Percentiles rank a stretch among this genome's conserved stretches.
Evolutionary conservation across 1,284 basidiomycete genomes (phyloP).

Genomic region (Gomphus bonarii): DNA sequence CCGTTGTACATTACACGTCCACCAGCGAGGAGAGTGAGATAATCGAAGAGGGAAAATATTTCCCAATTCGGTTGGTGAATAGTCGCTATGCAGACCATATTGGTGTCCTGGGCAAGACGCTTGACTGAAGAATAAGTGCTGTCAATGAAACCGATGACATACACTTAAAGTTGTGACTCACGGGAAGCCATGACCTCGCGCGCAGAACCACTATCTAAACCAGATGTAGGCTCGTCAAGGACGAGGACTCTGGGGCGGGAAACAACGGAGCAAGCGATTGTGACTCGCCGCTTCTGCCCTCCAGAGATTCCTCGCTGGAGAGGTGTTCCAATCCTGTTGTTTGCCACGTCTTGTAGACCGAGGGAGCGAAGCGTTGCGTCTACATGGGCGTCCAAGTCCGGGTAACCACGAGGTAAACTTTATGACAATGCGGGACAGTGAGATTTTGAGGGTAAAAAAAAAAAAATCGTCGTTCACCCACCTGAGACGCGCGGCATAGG

Average conservation of each 20-base stretch:
- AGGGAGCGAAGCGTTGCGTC: conserved; percentile 20
- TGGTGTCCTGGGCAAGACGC: neutral
- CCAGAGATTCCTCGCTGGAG: conserved; percentile 54
- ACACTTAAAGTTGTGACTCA: neutral
- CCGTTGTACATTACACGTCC: conserved; percentile 42
- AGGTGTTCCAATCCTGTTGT: conserved; percentile 47
- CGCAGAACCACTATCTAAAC: neutral
- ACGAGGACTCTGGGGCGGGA: conserved; percentile 32
- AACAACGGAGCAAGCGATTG: conserved; percentile 54
- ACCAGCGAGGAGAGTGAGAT: conserved; percentile 42
- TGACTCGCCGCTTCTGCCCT: conserved; percentile 58
- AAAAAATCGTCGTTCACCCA: conserved; percentile 17
- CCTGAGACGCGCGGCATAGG: conserved; percentile 46
- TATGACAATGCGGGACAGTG: neutral
- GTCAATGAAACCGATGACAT: conserved; percentile 28
- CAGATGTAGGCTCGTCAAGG: neutral
- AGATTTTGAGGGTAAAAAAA: neutral
- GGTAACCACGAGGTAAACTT: neutral
- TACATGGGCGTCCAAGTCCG: neutral
- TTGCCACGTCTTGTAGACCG: conserved; percentile 43
- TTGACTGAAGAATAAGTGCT: conserved; percentile 45
- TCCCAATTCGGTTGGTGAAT: conserved; percentile 55
- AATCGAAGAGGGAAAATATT: conserved; percentile 49
- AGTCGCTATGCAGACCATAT: conserved; percentile 53
- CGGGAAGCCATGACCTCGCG: neutral